Conservation (phyloP, 129 eudicot genomes). For the Tanacetum coccineum region DNA sequence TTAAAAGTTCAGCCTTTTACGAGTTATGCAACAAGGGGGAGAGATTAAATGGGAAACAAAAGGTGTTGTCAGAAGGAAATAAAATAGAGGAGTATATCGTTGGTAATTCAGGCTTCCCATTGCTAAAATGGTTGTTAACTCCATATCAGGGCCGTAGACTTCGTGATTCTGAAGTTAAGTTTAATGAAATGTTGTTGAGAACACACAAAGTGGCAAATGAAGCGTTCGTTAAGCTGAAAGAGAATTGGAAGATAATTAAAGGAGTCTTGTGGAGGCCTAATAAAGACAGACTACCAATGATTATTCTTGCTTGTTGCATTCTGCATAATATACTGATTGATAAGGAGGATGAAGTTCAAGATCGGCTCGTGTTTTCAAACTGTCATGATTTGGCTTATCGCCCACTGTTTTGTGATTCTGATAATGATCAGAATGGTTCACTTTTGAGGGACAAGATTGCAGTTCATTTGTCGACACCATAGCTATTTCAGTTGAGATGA, state of each 20-base stretch:
- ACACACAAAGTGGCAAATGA: conserved; percentile 46
- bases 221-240: conserved; percentile 53
- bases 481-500: conserved; percentile 16
- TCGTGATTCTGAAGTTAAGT: conserved; percentile 25
- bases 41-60: conserved; percentile 38
- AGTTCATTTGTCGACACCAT: conserved; percentile 35
- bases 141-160: conserved; percentile 43
- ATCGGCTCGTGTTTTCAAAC: conserved; percentile 27
- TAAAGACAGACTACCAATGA: conserved; percentile 43
- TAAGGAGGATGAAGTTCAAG: conserved; percentile 58
- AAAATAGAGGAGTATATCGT: conserved; percentile 53
- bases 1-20: conserved; percentile 39
- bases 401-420: conserved; percentile 30
- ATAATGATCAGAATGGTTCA: conserved; percentile 33
- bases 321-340: conserved; percentile 68
- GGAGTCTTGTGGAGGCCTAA: conserved; percentile 78
- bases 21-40: conserved; percentile 36
- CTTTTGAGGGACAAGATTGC: conserved; percentile 44
- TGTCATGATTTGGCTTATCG: conserved; percentile 32
- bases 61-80: conserved; percentile 27
- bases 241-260: conserved; percentile 56
- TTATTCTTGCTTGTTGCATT: conserved; percentile 55
- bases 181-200: conserved; percentile 37
- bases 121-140: conserved; percentile 57
- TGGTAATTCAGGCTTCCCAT: conserved; percentile 47